Conservation (phyloP, 768 basidiomycete species). For the Panaeolus cyanescens region DNA sequence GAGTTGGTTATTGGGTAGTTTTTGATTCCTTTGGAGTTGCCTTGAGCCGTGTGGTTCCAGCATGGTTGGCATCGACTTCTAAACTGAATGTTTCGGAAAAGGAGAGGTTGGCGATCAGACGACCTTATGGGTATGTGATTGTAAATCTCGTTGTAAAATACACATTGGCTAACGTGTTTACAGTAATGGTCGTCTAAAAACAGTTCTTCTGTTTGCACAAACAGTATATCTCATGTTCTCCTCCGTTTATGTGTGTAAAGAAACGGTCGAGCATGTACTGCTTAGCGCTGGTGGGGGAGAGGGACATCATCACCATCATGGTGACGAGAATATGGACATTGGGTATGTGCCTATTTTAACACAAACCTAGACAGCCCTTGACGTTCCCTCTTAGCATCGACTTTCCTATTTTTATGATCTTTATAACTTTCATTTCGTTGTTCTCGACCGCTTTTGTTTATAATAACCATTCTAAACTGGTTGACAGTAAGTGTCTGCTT, state of each 20-base stretch:
- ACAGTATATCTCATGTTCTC: constrained; percentile 94
- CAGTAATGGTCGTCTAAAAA: constrained; percentile 69
- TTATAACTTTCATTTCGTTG: constrained; percentile 58
- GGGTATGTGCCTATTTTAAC: constrained; percentile 29
- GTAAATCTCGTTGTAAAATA: background rate
- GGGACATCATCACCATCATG: constrained; percentile 66
- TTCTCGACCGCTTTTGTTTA: constrained; percentile 57
- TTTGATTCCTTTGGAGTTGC: constrained; percentile 89
- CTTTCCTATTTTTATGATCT: constrained; percentile 62
- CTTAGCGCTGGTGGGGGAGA: constrained; percentile 55
- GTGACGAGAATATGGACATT: constrained; percentile 53
- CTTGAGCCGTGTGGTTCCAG: constrained; percentile 46
- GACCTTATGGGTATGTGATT: constrained; percentile 47
- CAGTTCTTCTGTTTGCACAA: constrained; percentile 82
- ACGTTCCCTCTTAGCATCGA: constrained; percentile 56
- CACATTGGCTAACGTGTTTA: constrained; percentile 9
- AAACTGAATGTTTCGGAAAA: constrained; percentile 21
- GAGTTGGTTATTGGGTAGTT: constrained; percentile 94
- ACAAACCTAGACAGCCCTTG: background rate
- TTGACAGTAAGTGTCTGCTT: constrained; percentile 50
- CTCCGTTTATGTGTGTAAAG: constrained; percentile 95
- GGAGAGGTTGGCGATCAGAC: constrained; percentile 52
- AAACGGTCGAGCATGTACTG: constrained; percentile 91
- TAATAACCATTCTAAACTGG: constrained; percentile 65
- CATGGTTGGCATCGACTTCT: constrained; percentile 35